These are phyloP conservation scores for Trichoderma cornu-damae DNA, from an alignment of 2,329 filamentous ascomycete species.

Conservation along the genomic window DNA sequence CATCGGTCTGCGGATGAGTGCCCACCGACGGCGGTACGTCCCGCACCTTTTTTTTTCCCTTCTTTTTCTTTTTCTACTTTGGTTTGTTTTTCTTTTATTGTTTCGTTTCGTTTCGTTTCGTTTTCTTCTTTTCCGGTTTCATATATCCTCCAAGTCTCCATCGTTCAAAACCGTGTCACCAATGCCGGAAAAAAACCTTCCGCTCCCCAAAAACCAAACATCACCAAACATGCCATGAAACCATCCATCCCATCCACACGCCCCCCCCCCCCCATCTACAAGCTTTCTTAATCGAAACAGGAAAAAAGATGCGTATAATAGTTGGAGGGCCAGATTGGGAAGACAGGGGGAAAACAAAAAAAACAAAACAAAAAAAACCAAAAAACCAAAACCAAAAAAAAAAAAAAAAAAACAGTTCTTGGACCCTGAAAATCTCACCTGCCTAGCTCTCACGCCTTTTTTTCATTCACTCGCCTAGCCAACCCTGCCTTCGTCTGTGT, in stretches of 20 bases:
- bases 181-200: too few relatives aligned
- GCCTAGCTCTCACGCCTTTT: background rate
- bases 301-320: background rate
- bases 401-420: background rate
- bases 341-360: background rate
- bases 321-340: background rate
- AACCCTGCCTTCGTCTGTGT: background rate
- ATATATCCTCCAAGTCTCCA: too few relatives aligned
- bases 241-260: background rate
- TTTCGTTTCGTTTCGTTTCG: too few relatives aligned
- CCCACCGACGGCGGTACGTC: background rate
- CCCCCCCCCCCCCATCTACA: background rate
- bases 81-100: too few relatives aligned
- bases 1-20: conserved; percentile 1
- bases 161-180: too few relatives aligned
- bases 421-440: conserved; percentile 16
- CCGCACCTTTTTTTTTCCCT: background rate
- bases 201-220: background rate
- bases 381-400: background rate
- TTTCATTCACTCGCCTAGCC: background rate
- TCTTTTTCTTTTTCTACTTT: background rate
- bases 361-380: background rate
- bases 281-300: background rate
- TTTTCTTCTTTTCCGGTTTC: too few relatives aligned
- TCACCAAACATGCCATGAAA: background rate